Base-by-base conservation (phyloP, 352 stramenopile species). In the Lagenidium sp. region DNA sequence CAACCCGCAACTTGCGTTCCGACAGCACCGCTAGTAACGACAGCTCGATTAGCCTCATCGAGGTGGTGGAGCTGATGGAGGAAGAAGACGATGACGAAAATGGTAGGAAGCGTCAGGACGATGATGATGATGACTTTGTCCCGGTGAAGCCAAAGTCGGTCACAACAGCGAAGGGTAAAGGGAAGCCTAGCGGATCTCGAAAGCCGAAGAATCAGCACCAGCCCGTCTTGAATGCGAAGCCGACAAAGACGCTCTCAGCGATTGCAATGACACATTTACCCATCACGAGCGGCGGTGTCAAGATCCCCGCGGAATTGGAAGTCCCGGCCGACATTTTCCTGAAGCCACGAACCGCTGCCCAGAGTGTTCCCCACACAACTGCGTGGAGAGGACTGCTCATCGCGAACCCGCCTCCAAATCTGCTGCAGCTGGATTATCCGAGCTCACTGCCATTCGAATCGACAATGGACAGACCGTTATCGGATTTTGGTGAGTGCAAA, bases 61-160 rank as follows among this genome's bases (percentile, higher is more conserved):
- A 63, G 12, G 50, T 63, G 19, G 39, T 57, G 11, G 47, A 63
- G 32, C 19, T 63, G 0, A 47, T 51, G 6, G 53, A 62, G n/a
- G 53, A 62, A 11, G 54, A 63, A 3, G 54, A 63, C 8, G 48
- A 57, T 1, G 42, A 56, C 11, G 45, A 8, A 8, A 55, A n/a
- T 41, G 23, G 1, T 21, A 53, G 36, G 21, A 44, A 25, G 16
- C 26, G 3, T 20, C 21, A 15, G 8, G 39, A 40, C 31, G 38
- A 45, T 34, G 41, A 53, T 25, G 51, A 59, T 21, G 51, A 41
- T 22, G 40, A 55, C 16, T 60, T 55, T 44, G 29, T 52, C 7
- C 20, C 34, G 11, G 8, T 25, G 6, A 21, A 1, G 13, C 19
- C n/a, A n/a, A n/a, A n/a, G n/a, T n/a, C n/a, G n/a, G n/a, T n/a